Base-by-base conservation (phyloP, 1,284 basidiomycete genomes). In the Leccinum fallax region DNA sequence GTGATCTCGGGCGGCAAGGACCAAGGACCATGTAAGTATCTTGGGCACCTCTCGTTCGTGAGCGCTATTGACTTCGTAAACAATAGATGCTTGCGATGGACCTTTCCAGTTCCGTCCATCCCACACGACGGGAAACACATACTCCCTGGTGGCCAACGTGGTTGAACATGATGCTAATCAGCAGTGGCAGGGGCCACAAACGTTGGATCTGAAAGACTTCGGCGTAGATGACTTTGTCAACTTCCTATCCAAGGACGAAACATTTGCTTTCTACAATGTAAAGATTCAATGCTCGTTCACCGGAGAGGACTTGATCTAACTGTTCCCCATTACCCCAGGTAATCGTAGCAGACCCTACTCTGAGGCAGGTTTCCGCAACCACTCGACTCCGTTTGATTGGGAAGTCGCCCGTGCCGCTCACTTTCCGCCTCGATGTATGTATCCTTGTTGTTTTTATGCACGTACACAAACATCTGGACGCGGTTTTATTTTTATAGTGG, bases 381-480 rank as follows among this genome's bases (percentile, higher is more conserved):
- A 65, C 60, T 51, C 55, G 64, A 57, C 65, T 66, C 26, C 65
- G 65, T 9, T 59, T 61, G 51, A 43, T 57, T n/a, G 2, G 53
- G 52, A 52, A 34, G 13, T 21, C 0, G 1, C 15, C 57, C 4
- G 6, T 21, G 3, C 0, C 13, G 16, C 38, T 64, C 15, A 24
- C 2, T 26, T 64, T 66, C 54, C 10, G 36, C 21, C 9, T 66
- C n/a, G 24, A 52, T 4, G 53, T 55, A 28, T 5, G 36, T 36
- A 36, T 24, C 0, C 15, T 30, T 15, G 5, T 38, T 38, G 8
- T 36, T 15, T 2, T 49, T 26, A 21, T 59, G n/a, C 28, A 24
- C 1, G 11, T 3, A 13, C 2, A n/a, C 11, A 9, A 24, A 34
- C n/a, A 30, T n/a, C 6, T 34, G 49, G 40, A 65, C 53, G 9